Conservation (phyloP, 306 rosid genomes). For the Begonia peltatifolia region DNA sequence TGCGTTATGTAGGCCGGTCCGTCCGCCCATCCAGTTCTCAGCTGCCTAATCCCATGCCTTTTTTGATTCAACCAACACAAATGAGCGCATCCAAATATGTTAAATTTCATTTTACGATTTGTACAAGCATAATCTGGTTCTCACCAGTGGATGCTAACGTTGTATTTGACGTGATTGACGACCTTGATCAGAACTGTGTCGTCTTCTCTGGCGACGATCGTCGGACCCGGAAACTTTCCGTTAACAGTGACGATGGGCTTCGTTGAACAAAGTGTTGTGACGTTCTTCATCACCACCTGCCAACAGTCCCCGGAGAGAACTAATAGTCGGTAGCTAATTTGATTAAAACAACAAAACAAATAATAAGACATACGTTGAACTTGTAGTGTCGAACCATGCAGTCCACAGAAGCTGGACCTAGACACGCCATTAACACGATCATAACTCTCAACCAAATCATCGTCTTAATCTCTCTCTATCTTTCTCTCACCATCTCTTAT, state of each 20-base stretch:
- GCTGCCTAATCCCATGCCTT: slow-evolving; percentile 78
- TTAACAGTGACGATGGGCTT: slow-evolving; percentile 43
- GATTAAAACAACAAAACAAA: no score
- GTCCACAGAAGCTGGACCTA: slow-evolving; percentile 20
- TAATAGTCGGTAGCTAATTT: no score
- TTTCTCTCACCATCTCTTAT: background rate
- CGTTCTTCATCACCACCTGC: slow-evolving; percentile 32
- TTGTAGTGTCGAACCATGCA: slow-evolving; percentile 36
- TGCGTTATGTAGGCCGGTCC: slow-evolving; percentile 91
- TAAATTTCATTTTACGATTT: background rate
- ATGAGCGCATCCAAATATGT: background rate
- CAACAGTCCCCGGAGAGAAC: no score
- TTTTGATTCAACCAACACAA: background rate
- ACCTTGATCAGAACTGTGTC: slow-evolving; percentile 42
- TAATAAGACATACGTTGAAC: slow-evolving; percentile 23
- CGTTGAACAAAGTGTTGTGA: slow-evolving; percentile 31
- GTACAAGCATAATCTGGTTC: background rate
- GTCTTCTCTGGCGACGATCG: slow-evolving; percentile 34
- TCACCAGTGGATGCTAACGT: slow-evolving; percentile 79
- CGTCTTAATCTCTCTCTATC: background rate
- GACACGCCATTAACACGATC: background rate
- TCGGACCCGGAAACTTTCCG: slow-evolving; percentile 42
- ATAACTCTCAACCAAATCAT: background rate
- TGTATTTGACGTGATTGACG: slow-evolving; percentile 68
- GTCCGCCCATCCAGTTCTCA: slow-evolving; percentile 78